Evolutionary conservation across 2,329 filamentous ascomycete species (phyloP).

Genomic region (Cercospora sesami): DNA sequence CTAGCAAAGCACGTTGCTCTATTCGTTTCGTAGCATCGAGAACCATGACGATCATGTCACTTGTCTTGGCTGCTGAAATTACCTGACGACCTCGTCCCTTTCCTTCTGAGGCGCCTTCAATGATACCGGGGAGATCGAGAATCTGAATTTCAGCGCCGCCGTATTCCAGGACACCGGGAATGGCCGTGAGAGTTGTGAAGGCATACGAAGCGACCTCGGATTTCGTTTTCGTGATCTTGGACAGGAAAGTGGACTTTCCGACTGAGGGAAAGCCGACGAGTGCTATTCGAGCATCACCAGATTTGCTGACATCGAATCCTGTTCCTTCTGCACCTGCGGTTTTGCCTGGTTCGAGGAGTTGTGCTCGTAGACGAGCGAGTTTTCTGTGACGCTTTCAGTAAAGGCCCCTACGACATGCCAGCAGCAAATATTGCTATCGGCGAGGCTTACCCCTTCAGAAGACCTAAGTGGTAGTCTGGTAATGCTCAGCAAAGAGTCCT

Average conservation of each 20-base stretch:
- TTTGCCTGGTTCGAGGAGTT: conserved; percentile 86
- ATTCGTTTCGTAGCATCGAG: conserved; percentile 95
- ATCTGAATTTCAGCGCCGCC: conserved; percentile 97
- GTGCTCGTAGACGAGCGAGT: conserved; percentile 88
- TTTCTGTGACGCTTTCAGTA: conserved; percentile 62
- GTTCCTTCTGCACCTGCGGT: conserved; percentile 74
- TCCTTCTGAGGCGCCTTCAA: conserved; percentile 92
- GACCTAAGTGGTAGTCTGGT: conserved; percentile 93
- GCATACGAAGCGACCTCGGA: conserved; percentile 95
- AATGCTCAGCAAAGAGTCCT: conserved; percentile 38
- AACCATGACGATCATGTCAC: conserved; percentile 94
- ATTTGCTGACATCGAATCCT: conserved; percentile 90
- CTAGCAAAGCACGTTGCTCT: conserved; percentile 84
- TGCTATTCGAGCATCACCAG: conserved; percentile 92
- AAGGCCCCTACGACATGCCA: neutral
- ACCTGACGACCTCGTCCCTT: conserved; percentile 95
- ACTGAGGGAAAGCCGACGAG: conserved; percentile 98
- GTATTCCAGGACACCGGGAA: conserved; percentile 95
- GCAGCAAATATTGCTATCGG: neutral
- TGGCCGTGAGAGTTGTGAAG: conserved; percentile 96
- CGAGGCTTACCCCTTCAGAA: conserved; percentile 80
- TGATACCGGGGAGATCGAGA: conserved; percentile 95
- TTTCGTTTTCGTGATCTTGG: conserved; percentile 96
- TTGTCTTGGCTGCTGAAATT: conserved; percentile 97
- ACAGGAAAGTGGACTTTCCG: conserved; percentile 97